These are phyloP conservation scores for Podaxis rugospora DNA, from an alignment of 768 basidiomycete genomes.

Conservation along the genomic window DNA sequence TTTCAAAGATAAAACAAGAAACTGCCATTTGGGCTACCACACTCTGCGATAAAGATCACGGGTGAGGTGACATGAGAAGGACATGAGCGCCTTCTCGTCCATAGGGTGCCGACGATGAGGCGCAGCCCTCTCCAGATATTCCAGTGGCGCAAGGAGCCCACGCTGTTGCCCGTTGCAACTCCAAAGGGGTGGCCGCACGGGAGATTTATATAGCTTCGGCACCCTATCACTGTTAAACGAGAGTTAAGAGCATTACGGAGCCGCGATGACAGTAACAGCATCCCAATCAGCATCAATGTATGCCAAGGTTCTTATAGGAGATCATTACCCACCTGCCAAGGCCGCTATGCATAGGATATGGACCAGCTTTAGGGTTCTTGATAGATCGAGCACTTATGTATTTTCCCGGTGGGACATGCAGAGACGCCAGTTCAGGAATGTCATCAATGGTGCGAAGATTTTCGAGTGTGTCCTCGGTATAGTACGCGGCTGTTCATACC, in stretches of 20 bases:
- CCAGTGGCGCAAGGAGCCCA: constrained; percentile 50
- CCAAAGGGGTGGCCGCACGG: constrained; percentile 7
- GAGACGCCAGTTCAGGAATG: constrained; percentile 43
- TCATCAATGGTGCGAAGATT: constrained; percentile 57
- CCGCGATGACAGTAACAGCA: neutral
- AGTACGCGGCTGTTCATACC: constrained; percentile 61
- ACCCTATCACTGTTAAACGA: constrained; percentile 4
- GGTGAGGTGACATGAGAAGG: constrained; percentile 32
- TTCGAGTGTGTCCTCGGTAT: constrained; percentile 58
- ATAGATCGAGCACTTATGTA: constrained; percentile 59
- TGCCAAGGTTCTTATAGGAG: neutral
- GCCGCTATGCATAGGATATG: constrained; percentile 7
- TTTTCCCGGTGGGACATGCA: constrained; percentile 53
- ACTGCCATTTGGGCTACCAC: neutral
- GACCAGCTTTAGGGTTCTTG: constrained; percentile 33
- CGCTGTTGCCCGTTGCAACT: constrained; percentile 11
- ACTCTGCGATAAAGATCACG: neutral
- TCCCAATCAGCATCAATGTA: constrained; percentile 8
- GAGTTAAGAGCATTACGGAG: neutral
- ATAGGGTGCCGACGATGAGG: constrained; percentile 63
- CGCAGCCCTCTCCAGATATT: constrained; percentile 56
- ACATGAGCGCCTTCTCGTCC: constrained; percentile 69
- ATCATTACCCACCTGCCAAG: neutral
- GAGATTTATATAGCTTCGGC: constrained; percentile 1
- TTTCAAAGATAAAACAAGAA: neutral